Evolutionary conservation across 345 rosid genomes (phyloP).

Genomic region (Arabis hirsuta): DNA sequence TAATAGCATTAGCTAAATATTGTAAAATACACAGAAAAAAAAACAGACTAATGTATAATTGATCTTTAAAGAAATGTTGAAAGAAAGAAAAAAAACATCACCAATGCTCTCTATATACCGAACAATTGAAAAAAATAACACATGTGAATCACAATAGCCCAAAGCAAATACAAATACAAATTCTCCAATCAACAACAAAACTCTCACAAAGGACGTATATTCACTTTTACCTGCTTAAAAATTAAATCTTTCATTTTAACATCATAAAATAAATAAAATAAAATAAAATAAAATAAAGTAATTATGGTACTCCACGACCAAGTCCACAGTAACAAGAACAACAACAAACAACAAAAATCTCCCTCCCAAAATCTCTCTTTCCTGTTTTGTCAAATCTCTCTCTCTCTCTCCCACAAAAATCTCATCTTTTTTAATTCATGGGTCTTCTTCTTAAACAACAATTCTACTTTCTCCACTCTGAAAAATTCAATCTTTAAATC

Average conservation of each 20-base stretch:
- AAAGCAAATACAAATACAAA: slow-evolving; percentile 31
- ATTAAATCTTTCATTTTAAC: not conserved
- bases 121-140: slow-evolving; percentile 18
- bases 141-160: slow-evolving; percentile 37
- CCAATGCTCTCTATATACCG: slow-evolving; percentile 1
- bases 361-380: slow-evolving; percentile 44
- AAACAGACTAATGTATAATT: too few species aligned
- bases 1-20: too few species aligned
- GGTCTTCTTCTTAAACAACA: slow-evolving; percentile 31
- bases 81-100: slow-evolving; percentile 3
- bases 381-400: slow-evolving; percentile 30
- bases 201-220: slow-evolving; percentile 40
- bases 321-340: slow-evolving; percentile 37
- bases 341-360: slow-evolving; percentile 31
- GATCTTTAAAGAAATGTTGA: not conserved
- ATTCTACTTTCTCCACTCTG: slow-evolving; percentile 1
- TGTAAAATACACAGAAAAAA: not conserved
- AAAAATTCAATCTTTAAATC: slow-evolving; percentile 9
- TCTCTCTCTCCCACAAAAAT: slow-evolving; percentile 35
- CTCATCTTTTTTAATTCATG: slow-evolving; percentile 41
- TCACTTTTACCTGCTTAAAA: slow-evolving; percentile 32
- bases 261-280: not conserved
- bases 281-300: not conserved
- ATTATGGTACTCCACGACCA: slow-evolving; percentile 25
- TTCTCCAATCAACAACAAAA: slow-evolving; percentile 30